Evolutionary conservation across 805 yeast genomes (phyloP).

Genomic region (Saturnispora sanitii): DNA sequence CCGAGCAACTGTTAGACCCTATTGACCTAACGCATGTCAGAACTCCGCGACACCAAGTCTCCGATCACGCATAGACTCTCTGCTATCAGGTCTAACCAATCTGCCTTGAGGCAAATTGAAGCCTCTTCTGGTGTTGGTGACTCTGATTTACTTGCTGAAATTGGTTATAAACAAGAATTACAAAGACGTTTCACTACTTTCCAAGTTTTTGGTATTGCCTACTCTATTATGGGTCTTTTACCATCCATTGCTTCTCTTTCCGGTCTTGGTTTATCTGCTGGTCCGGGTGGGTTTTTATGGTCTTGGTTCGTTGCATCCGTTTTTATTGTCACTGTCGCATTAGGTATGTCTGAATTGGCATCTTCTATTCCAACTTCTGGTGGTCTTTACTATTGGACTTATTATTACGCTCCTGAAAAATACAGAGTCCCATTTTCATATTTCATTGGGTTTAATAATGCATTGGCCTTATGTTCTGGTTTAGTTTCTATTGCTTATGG

Average conservation of each 20-base stretch:
- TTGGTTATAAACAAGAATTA: slow-evolving; percentile 59
- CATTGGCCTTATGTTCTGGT: slow-evolving; percentile 54
- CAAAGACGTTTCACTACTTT: slow-evolving; percentile 49
- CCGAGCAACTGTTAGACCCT: neutral
- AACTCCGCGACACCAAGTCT: slow-evolving; percentile 9
- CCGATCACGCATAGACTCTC: slow-evolving; percentile 14
- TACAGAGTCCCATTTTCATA: slow-evolving; percentile 47
- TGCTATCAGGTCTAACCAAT: slow-evolving; percentile 18
- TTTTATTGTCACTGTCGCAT: slow-evolving; percentile 48
- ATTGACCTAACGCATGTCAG: neutral
- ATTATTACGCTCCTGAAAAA: slow-evolving; percentile 48
- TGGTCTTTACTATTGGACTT: slow-evolving; percentile 62
- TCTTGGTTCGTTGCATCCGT: slow-evolving; percentile 45
- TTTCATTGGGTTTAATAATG: slow-evolving; percentile 56
- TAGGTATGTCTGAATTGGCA: slow-evolving; percentile 57
- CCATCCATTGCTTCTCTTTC: slow-evolving; percentile 60
- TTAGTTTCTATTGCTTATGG: slow-evolving; percentile 52
- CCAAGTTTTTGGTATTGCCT: slow-evolving; percentile 52
- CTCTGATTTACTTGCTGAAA: slow-evolving; percentile 35
- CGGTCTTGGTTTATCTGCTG: slow-evolving; percentile 51
- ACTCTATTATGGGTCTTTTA: slow-evolving; percentile 54
- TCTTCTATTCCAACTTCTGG: slow-evolving; percentile 60
- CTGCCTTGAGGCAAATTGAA: slow-evolving; percentile 23
- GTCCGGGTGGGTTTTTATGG: slow-evolving; percentile 53
- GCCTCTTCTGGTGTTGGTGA: slow-evolving; percentile 21